Base-by-base conservation (phyloP, 441 rosid genomes). In the Populus hybrid region DNA sequence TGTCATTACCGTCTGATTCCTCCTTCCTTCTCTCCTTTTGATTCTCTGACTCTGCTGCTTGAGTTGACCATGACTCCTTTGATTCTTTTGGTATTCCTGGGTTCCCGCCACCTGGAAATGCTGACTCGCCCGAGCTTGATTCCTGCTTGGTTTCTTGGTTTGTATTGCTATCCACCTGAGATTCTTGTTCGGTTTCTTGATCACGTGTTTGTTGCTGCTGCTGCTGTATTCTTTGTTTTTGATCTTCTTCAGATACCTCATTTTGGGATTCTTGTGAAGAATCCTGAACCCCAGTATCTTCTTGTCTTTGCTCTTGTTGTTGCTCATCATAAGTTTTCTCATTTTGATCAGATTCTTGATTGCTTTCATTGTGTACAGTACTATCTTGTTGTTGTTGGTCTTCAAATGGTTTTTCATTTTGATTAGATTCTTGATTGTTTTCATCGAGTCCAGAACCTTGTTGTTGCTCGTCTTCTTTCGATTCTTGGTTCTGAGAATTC, bases 11-110 rank as follows among this genome's bases (percentile, higher is more conserved):
- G 4, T 83, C 82, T 3, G 86, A 79, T 75, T 82, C 92, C 0
- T 81, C 85, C 72, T 84, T 88, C 14, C 88, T 83, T 78, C 98
- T 91, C 84, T 90, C 95, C 80, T 94, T 95, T 87, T 95, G 93
- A 67, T 83, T 88, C 66, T 89, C 89, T 2, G 98, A 95, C 80
- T 94, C 95, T 23, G 82, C 76, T 59, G 90, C 94, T 65, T 94
- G 99, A 61, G 97, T 92, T 66, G 86, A 81, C 97, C 97, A 95
- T 14, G 92, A 79, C 82, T 93, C 97, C 14, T 80, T 83, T 0
- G 97, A 90, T 81, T 94, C 99, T 82, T 90, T 90, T 0, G 97
- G 97, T 76, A 94, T 95, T 66, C 86, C 95, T 1, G 90, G 65
- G 20, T 83, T 81, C 30, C 76, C 85, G 30, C 76, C 77, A 0